phyloP scores from a whole-genome alignment of 345 rosid genomes.

The Citrus australasica region DNA sequence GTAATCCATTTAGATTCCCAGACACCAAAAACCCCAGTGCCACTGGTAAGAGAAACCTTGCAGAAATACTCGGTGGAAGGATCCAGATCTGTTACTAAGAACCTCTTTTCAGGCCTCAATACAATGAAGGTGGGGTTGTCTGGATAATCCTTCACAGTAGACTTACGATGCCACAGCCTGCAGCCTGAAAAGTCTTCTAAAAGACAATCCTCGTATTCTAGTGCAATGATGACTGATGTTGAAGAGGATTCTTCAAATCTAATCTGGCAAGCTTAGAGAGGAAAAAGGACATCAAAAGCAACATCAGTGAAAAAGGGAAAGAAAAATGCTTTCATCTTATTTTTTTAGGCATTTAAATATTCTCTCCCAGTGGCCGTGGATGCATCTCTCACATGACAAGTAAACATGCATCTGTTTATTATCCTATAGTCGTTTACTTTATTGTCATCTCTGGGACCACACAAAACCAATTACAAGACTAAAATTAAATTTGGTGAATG shows the following conservation, averaged over 20 bases:
- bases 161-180: constrained; percentile 51
- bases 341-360: neutral
- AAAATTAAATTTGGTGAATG: neutral
- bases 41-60: constrained; percentile 36
- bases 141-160: constrained; percentile 31
- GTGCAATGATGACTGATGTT: constrained; percentile 31
- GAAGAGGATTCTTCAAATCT: constrained; percentile 41
- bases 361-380: neutral
- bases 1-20: constrained; percentile 46
- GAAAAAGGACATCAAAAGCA: neutral
- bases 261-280: constrained; percentile 41
- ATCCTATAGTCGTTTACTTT: neutral
- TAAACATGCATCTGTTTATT: neutral
- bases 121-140: constrained; percentile 32
- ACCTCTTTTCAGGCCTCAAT: constrained; percentile 35
- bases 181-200: constrained; percentile 35
- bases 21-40: constrained; percentile 24
- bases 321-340: neutral
- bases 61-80: constrained; percentile 40
- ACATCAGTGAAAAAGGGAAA: neutral
- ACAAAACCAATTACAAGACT: neutral
- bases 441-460: neutral
- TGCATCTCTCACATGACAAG: neutral
- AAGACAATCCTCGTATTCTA: constrained; percentile 24
- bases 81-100: constrained; percentile 24